These are phyloP conservation scores for Pythium insidiosum DNA, from an alignment of 352 stramenopile species.

Conservation along the genomic window DNA sequence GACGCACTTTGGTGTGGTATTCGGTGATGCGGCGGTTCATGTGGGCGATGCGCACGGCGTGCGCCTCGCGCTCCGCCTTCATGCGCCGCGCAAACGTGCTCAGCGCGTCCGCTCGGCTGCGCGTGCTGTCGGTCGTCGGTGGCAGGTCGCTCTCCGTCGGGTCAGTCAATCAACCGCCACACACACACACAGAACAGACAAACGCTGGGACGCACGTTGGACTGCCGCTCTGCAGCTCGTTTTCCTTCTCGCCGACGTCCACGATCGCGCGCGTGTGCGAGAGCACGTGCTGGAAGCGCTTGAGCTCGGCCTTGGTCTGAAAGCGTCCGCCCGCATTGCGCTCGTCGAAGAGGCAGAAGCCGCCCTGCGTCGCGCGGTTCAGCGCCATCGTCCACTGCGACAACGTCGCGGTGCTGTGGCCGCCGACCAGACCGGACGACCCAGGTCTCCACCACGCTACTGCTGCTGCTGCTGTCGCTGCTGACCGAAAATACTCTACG, in stretches of 20 bases:
- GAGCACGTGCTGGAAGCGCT: constrained; percentile 70
- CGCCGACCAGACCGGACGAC: neutral
- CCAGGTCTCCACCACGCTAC: neutral
- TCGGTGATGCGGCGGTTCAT: constrained; percentile 81
- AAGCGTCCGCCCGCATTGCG: constrained; percentile 65
- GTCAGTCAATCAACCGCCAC: too few species aligned
- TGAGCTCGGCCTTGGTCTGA: constrained; percentile 68
- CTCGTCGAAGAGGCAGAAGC: constrained; percentile 73
- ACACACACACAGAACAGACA: too few species aligned
- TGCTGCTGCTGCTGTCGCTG: neutral
- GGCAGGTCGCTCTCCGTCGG: too few species aligned
- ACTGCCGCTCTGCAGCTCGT: constrained; percentile 30
- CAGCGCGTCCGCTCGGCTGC: constrained; percentile 35
- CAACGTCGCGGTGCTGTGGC: neutral
- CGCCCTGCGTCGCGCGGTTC: constrained; percentile 51
- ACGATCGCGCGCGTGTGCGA: constrained; percentile 33
- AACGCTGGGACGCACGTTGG: constrained; percentile 26
- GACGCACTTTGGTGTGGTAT: constrained; percentile 56
- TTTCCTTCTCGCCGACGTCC: constrained; percentile 47
- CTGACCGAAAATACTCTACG: too few species aligned
- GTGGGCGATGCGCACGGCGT: constrained; percentile 59
- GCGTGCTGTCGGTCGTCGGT: constrained; percentile 18
- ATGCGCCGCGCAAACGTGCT: constrained; percentile 52
- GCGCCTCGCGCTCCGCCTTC: constrained; percentile 41
- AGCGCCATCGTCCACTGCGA: constrained; percentile 21